Conservation (phyloP, 768 basidiomycete species). For the Daedalea quercina region DNA sequence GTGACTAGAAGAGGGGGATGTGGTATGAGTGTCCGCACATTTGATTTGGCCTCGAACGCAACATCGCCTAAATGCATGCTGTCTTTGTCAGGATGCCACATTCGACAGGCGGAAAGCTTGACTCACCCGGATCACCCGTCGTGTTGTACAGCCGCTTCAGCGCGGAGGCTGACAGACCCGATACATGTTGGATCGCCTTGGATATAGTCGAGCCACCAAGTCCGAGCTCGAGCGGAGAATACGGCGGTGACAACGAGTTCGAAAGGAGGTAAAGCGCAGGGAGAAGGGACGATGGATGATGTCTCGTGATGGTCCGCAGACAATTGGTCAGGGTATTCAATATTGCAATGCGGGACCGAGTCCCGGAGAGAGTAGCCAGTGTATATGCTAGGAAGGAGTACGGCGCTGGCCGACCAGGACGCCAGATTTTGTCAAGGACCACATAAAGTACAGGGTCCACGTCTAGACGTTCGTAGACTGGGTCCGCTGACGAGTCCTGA, state of each 20-base stretch:
- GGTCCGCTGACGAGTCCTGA: background rate
- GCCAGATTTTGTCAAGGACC: constrained; percentile 38
- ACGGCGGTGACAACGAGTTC: constrained; percentile 73
- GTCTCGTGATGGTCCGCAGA: constrained; percentile 56
- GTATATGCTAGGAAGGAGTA: constrained; percentile 69
- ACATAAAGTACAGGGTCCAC: constrained; percentile 45
- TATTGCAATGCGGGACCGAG: constrained; percentile 68
- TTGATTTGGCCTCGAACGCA: constrained; percentile 77
- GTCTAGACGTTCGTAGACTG: constrained; percentile 28
- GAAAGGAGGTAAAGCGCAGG: constrained; percentile 79
- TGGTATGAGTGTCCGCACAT: constrained; percentile 64
- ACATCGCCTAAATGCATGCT: constrained; percentile 54
- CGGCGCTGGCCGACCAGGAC: constrained; percentile 35
- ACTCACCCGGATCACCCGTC: constrained; percentile 57
- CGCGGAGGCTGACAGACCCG: constrained; percentile 52
- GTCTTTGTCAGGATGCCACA: background rate
- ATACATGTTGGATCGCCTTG: constrained; percentile 65
- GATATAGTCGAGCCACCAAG: constrained; percentile 63
- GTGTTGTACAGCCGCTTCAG: constrained; percentile 62
- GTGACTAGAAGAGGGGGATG: constrained; percentile 61
- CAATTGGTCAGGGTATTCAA: constrained; percentile 67
- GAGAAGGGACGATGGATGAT: constrained; percentile 63
- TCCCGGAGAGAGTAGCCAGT: constrained; percentile 52
- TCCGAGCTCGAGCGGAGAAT: constrained; percentile 63
- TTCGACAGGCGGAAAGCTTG: background rate